Percentiles rank a stretch among this genome's conserved stretches.
Conservation (phyloP, 352 stramenopile species). For the Globisporangium lucens region DNA sequence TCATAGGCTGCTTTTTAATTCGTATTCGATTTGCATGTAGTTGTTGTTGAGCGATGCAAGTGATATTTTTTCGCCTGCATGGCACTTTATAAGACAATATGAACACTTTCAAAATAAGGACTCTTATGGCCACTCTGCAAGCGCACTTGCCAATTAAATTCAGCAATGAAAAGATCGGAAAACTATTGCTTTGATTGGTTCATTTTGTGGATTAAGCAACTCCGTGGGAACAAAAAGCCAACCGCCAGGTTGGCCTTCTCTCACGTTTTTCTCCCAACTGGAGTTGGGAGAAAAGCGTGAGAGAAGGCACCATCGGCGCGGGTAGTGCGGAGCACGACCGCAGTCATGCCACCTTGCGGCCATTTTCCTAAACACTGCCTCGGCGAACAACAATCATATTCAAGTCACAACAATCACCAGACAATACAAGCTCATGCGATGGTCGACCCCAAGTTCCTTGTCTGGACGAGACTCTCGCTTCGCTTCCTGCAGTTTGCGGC, state of each 20-base stretch:
- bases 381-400: not conserved
- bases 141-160: not conserved
- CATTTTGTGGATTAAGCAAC: not conserved
- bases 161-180: not conserved
- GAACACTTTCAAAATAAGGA: not conserved
- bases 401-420: not conserved
- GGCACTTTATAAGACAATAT: not conserved
- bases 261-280: not conserved
- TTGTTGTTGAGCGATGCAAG: not conserved
- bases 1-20: not conserved
- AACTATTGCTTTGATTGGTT: not conserved
- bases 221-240: not conserved
- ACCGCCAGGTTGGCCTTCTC: not conserved
- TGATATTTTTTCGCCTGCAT: not conserved
- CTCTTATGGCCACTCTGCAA: not conserved
- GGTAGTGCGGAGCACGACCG: not conserved
- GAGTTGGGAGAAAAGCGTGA: too few relatives aligned
- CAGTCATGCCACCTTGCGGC: not conserved
- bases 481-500: slow-evolving; percentile 18
- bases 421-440: not conserved
- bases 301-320: not conserved
- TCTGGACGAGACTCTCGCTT: slow-evolving; percentile 20
- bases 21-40: not conserved
- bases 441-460: slow-evolving; percentile 13
- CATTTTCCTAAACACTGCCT: not conserved